Evolutionary conservation across 2,329 filamentous ascomycete species (phyloP).

Genomic region (Corniculantispora saksenae): DNA sequence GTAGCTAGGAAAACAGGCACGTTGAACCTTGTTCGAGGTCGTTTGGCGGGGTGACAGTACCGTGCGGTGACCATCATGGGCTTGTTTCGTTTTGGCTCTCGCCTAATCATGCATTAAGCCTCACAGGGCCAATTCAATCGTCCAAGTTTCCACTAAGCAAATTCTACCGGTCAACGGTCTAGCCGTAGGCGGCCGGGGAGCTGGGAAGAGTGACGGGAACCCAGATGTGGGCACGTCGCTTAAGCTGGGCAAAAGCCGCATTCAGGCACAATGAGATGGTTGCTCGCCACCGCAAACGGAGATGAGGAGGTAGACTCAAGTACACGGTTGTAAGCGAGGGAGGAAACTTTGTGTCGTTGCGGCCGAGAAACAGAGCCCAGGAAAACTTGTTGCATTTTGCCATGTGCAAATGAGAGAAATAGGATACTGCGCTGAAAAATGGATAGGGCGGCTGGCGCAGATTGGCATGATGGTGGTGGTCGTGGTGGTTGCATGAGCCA

Average conservation of each 20-base stretch:
- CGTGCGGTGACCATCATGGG: not conserved
- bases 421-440: not conserved
- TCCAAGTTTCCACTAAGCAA: not conserved
- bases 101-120: not conserved
- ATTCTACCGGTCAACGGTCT: not conserved
- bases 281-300: conserved; percentile 12
- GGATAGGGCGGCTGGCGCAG: not conserved
- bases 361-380: not conserved
- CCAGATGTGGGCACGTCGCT: not conserved
- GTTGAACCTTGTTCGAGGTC: not conserved
- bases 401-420: not conserved
- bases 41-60: not conserved
- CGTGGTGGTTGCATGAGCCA: not conserved
- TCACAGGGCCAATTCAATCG: not conserved
- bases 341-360: not conserved
- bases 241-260: not conserved
- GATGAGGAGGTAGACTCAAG: not conserved
- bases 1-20: not conserved
- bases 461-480: not conserved
- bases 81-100: not conserved
- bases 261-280: conserved; percentile 14
- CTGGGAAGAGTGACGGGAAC: not conserved
- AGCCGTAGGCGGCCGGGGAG: not conserved
- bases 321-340: not conserved
- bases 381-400: not conserved